Evolutionary conservation across 345 rosid species (phyloP).

Genomic region (Microcos paniculata): DNA sequence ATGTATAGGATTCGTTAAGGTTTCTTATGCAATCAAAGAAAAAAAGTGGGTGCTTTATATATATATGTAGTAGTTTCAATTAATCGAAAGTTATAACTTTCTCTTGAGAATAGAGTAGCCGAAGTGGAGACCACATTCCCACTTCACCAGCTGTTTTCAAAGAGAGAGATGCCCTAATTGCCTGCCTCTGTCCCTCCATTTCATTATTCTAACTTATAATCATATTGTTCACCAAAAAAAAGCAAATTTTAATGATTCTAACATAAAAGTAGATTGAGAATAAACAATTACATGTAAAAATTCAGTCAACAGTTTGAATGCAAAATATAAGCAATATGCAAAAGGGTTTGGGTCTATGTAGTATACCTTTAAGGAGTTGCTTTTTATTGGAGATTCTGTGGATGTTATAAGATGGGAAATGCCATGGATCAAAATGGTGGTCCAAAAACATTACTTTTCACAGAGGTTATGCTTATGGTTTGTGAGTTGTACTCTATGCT

Average conservation of each 20-base stretch:
- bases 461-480: slow-evolving; percentile 23
- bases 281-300: background rate
- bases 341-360: slow-evolving; percentile 19
- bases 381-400: slow-evolving; percentile 34
- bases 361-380: slow-evolving; percentile 19
- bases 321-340: slow-evolving; percentile 8
- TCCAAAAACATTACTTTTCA: slow-evolving; percentile 40
- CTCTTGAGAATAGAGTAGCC: slow-evolving; percentile 1
- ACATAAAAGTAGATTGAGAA: background rate
- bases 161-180: background rate
- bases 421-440: slow-evolving; percentile 37
- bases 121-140: slow-evolving; percentile 25
- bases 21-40: slow-evolving; percentile 8
- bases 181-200: slow-evolving; percentile 2
- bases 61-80: background rate
- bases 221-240: background rate
- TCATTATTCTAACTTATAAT: background rate
- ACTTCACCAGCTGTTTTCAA: slow-evolving; percentile 16
- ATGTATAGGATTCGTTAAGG: background rate
- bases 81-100: background rate
- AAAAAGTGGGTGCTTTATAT: background rate
- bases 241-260: slow-evolving; percentile 11
- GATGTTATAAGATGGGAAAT: slow-evolving; percentile 15
- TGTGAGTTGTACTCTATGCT: slow-evolving; percentile 34
- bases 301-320: slow-evolving; percentile 20